phyloP scores from a whole-genome alignment of 768 basidiomycete genomes.

The Russula vinacea region DNA sequence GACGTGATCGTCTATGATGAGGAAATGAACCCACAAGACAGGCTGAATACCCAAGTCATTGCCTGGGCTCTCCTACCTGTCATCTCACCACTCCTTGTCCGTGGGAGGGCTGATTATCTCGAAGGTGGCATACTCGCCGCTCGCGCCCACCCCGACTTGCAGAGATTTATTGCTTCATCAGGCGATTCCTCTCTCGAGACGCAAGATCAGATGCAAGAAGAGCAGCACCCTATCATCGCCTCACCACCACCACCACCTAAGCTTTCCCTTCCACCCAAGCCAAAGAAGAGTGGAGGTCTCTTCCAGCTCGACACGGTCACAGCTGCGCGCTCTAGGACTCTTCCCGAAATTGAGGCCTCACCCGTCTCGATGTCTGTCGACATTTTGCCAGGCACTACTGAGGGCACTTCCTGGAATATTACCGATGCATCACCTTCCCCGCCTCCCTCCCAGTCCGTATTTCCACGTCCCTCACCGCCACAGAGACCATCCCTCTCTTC shows the following conservation, averaged over 20 bases:
- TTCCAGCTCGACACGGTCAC: conserved; percentile 66
- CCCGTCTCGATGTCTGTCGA: conserved; percentile 58
- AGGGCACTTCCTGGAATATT: conserved; percentile 42
- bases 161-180: conserved; percentile 46
- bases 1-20: conserved; percentile 75
- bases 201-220: conserved; percentile 33
- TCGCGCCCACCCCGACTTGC: conserved; percentile 54
- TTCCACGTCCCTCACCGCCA: conserved; percentile 50
- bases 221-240: conserved; percentile 27
- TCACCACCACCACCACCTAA: conserved; percentile 21
- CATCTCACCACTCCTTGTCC: conserved; percentile 54
- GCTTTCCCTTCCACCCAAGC: conserved; percentile 28
- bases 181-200: conserved; percentile 33
- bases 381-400: conserved; percentile 34
- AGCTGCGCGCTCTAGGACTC: conserved; percentile 48
- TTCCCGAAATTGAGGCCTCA: conserved; percentile 59
- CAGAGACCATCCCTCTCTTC: conserved; percentile 62
- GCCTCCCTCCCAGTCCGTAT: conserved; percentile 60
- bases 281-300: conserved; percentile 48
- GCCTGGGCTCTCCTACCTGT: conserved; percentile 72
- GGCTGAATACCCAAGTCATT: conserved; percentile 50
- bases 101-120: conserved; percentile 61
- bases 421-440: conserved; percentile 57
- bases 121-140: conserved; percentile 68
- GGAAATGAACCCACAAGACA: conserved; percentile 68